Evolutionary conservation across 495 filamentous ascomycete genomes (phyloP).

Genomic region (Lentithecium fluviatile): DNA sequence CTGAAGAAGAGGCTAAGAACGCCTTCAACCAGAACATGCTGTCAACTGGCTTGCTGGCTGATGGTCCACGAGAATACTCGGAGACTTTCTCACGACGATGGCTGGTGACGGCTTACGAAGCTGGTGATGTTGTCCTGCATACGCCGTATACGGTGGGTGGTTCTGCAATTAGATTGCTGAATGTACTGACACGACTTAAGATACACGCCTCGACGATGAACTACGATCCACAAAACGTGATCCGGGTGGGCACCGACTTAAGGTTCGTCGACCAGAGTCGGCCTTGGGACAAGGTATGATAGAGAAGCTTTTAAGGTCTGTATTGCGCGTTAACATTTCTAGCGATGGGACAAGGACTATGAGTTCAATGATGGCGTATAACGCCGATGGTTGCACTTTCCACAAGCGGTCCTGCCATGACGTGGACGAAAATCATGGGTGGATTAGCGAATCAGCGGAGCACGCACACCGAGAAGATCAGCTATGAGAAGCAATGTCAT

Average conservation of each 20-base stretch:
- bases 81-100: constrained; percentile 30
- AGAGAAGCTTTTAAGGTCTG: neutral
- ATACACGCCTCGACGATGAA: constrained; percentile 37
- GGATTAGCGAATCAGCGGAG: too few species aligned
- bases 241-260: constrained; percentile 36
- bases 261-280: constrained; percentile 27
- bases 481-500: too few species aligned
- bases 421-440: too few species aligned
- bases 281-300: constrained; percentile 23
- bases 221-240: constrained; percentile 32
- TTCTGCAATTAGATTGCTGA: neutral
- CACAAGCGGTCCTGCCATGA: too few species aligned
- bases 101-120: constrained; percentile 37
- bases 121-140: constrained; percentile 39
- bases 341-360: constrained; percentile 28
- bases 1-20: constrained; percentile 33
- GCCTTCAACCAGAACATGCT: constrained; percentile 42
- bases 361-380: constrained; percentile 28
- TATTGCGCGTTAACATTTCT: neutral
- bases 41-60: constrained; percentile 34
- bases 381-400: neutral
- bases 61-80: constrained; percentile 30
- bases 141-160: constrained; percentile 28
- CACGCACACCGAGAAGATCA: too few species aligned
- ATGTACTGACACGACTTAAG: neutral